Percentiles rank a stretch among this genome's conserved stretches.
Conservation (phyloP, 2,329 filamentous ascomycete genomes). For the Pyricularia pennisetigena region DNA sequence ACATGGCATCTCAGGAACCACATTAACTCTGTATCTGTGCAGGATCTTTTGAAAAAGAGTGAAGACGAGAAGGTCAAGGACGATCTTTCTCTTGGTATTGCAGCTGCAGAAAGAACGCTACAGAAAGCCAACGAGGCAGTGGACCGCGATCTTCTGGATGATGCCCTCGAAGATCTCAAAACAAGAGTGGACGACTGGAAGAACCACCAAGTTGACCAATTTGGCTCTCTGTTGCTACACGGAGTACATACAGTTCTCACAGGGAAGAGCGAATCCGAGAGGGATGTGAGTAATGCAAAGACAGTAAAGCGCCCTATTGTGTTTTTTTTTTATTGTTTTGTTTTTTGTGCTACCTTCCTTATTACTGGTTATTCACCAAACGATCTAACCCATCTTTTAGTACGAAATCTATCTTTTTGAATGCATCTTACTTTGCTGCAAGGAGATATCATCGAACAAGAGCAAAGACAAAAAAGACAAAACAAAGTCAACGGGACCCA, state of each 20-base stretch:
- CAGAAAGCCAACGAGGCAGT: conserved; percentile 85
- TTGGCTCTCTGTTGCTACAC: conserved; percentile 79
- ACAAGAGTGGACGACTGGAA: conserved; percentile 94
- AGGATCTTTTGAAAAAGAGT: conserved; percentile 78
- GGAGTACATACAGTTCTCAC: conserved; percentile 90
- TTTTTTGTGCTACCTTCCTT: neutral
- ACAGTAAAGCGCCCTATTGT: neutral
- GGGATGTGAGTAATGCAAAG: conserved; percentile 54
- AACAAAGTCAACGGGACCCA: conserved; percentile 44
- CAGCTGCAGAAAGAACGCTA: conserved; percentile 72
- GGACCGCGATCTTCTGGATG: conserved; percentile 73
- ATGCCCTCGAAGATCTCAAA: conserved; percentile 75
- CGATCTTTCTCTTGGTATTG: conserved; percentile 68
- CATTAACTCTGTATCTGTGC: conserved; percentile 8
- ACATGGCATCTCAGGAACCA: neutral
- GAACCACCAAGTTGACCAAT: conserved; percentile 79
- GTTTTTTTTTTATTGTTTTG: too few species aligned
- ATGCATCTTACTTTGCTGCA: conserved; percentile 91
- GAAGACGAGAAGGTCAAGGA: conserved; percentile 60
- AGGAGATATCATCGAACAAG: conserved; percentile 83
- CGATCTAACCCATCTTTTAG: conserved; percentile 31
- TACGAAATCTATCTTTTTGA: conserved; percentile 98
- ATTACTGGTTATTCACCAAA: neutral
- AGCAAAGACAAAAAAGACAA: conserved; percentile 67
- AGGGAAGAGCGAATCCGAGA: conserved; percentile 78